Conservation (phyloP, 768 basidiomycete genomes). For the Amanita molliuscula region DNA sequence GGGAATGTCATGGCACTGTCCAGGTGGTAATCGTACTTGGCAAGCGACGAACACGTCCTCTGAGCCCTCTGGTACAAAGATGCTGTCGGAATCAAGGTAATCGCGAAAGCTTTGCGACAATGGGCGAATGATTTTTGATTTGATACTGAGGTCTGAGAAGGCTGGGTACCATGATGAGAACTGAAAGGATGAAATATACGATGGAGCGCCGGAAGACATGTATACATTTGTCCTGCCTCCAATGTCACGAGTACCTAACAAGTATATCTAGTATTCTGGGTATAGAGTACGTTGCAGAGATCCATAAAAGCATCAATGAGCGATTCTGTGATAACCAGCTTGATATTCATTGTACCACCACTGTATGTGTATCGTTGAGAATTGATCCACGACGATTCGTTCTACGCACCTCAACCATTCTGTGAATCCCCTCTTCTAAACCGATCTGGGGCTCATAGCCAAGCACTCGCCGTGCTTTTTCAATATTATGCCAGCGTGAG, state of each 20-base stretch:
- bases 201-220: slow-evolving; percentile 10
- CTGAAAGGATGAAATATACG: slow-evolving; percentile 62
- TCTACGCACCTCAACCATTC: slow-evolving; percentile 58
- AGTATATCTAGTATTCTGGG: neutral
- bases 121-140: slow-evolving; percentile 66
- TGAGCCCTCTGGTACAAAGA: slow-evolving; percentile 74
- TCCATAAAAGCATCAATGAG: slow-evolving; percentile 16
- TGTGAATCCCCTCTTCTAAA: slow-evolving; percentile 77
- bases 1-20: neutral
- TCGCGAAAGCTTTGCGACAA: slow-evolving; percentile 50
- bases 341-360: slow-evolving; percentile 38
- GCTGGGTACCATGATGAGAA: slow-evolving; percentile 80
- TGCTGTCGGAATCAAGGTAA: slow-evolving; percentile 78
- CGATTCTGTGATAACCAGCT: slow-evolving; percentile 28
- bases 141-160: slow-evolving; percentile 55
- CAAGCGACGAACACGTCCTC: slow-evolving; percentile 55
- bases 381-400: neutral
- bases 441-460: slow-evolving; percentile 92
- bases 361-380: slow-evolving; percentile 13
- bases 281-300: neutral
- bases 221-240: neutral
- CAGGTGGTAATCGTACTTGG: neutral
- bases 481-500: slow-evolving; percentile 85
- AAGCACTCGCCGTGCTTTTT: slow-evolving; percentile 82
- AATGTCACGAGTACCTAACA: neutral